Evolutionary conservation across 495 filamentous ascomycete genomes (phyloP).

Genomic region (Lichina pygmaea): DNA sequence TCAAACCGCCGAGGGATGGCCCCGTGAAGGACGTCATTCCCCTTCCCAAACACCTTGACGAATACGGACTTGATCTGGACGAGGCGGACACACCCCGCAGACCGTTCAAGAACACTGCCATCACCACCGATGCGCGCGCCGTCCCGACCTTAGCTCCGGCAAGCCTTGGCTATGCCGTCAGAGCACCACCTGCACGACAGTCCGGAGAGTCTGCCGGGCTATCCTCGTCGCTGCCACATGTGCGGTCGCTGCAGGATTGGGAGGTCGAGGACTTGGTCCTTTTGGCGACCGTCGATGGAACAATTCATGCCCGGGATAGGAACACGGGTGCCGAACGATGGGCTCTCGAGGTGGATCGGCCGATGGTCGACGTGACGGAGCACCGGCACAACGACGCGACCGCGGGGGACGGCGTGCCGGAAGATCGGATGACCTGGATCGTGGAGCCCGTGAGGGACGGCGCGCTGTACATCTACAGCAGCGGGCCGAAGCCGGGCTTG

Average conservation of each 20-base stretch:
- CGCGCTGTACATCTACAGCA: conserved; percentile 65
- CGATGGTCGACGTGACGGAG: conserved; percentile 76
- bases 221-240: conserved; percentile 44
- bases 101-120: conserved; percentile 15
- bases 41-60: neutral
- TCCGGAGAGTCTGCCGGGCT: conserved; percentile 37
- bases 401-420: conserved; percentile 22
- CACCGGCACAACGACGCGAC: conserved; percentile 42
- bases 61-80: conserved; percentile 9
- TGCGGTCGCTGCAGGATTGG: conserved; percentile 94
- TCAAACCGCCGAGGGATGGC: neutral
- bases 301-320: conserved; percentile 75
- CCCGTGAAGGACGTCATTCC: conserved; percentile 3
- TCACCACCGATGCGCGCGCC: conserved; percentile 68
- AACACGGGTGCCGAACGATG: conserved; percentile 61
- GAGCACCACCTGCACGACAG: conserved; percentile 52
- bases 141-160: conserved; percentile 85
- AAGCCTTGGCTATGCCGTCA: conserved; percentile 36
- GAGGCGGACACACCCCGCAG: conserved; percentile 9
- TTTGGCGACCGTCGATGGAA: conserved; percentile 96
- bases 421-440: conserved; percentile 83
- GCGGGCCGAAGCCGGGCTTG: conserved; percentile 27
- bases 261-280: conserved; percentile 99
- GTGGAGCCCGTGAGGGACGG: conserved; percentile 82
- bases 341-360: conserved; percentile 55